Conservation (phyloP, 768 basidiomycete species). For the Leccinellum luteum region DNA sequence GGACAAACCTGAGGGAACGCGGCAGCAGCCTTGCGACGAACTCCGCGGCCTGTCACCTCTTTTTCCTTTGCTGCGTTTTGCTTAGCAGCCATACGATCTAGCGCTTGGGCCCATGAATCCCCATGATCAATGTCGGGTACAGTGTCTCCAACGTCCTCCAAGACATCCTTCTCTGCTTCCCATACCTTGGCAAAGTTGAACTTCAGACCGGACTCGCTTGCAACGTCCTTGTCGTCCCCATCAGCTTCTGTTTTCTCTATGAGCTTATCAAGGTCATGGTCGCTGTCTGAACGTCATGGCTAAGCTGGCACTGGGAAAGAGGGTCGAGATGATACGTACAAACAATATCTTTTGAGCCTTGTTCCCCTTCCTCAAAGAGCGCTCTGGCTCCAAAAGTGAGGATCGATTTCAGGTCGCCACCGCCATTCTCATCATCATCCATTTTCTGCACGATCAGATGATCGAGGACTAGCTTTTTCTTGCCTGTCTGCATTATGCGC, state of each 20-base stretch:
- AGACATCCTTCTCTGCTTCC: constrained; percentile 70
- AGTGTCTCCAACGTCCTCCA: constrained; percentile 66
- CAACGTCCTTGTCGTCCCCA: constrained; percentile 49
- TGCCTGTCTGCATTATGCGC: constrained; percentile 88
- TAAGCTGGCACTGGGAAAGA: background rate
- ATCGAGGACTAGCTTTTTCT: constrained; percentile 92
- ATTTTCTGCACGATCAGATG: constrained; percentile 96
- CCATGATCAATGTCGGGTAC: constrained; percentile 45
- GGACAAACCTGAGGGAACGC: constrained; percentile 38
- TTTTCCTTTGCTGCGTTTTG: constrained; percentile 42
- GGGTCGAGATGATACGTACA: constrained; percentile 43
- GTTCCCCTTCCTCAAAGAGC: constrained; percentile 68
- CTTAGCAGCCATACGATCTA: constrained; percentile 47
- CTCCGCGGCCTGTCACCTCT: constrained; percentile 69
- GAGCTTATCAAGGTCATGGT: constrained; percentile 79
- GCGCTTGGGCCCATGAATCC: constrained; percentile 81
- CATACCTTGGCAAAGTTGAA: constrained; percentile 94
- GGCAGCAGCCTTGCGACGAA: constrained; percentile 65
- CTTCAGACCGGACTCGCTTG: constrained; percentile 50
- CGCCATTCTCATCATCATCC: constrained; percentile 75
- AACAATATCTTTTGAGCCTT: constrained; percentile 58
- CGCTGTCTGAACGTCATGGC: constrained; percentile 51
- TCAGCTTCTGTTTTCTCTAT: constrained; percentile 84
- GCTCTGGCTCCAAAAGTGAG: constrained; percentile 86
- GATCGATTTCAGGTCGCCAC: constrained; percentile 85